Conservation (phyloP, 202 grass and related monocot genomes). For the Eragrostis tef region DNA sequence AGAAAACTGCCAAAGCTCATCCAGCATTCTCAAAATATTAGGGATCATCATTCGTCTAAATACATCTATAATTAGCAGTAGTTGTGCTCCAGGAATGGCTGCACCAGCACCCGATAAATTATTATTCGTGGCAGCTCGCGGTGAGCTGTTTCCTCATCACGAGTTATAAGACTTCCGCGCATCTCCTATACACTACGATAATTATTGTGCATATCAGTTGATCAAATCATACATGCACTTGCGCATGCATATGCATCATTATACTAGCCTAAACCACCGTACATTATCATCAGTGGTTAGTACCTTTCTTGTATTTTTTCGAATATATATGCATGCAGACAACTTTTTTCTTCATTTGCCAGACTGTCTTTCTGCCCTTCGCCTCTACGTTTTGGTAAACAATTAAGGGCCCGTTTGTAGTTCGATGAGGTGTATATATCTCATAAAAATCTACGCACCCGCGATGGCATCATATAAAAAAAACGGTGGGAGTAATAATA, state of each 20-base stretch:
- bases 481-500: too few relatives aligned
- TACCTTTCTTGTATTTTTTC: neutral
- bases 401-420: neutral
- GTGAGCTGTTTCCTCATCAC: constrained; percentile 19
- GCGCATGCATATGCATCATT: neutral
- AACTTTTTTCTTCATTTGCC: neutral
- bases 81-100: neutral
- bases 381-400: neutral
- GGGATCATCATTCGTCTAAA: neutral
- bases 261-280: neutral
- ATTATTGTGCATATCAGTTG: neutral
- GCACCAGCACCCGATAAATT: neutral
- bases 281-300: constrained; percentile 5
- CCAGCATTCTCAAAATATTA: neutral
- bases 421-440: too few relatives aligned
- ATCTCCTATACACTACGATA: neutral
- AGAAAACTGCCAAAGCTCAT: neutral
- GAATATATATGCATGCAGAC: neutral
- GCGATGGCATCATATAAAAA: too few relatives aligned
- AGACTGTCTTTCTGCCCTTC: neutral
- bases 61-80: neutral
- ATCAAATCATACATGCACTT: neutral
- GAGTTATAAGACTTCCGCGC: neutral
- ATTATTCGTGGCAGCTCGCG: neutral
- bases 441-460: too few relatives aligned